A percentile compares a stretch with the other conserved stretches of the same genome.
Conservation (phyloP, 352 stramenopile species). For the Phytophthora meadii region DNA sequence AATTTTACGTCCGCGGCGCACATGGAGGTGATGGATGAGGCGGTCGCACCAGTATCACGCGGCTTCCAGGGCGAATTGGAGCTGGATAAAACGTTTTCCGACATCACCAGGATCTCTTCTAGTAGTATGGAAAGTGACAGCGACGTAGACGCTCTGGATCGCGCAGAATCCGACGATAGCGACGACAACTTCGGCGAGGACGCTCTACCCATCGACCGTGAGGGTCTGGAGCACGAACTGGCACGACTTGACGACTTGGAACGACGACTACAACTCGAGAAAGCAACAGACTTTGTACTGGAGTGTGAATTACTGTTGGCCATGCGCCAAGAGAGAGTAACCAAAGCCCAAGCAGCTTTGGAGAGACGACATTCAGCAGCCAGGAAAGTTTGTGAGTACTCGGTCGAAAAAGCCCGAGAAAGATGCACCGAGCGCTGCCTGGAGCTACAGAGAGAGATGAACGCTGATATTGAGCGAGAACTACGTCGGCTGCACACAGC, state of each 20-base stretch:
- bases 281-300: conserved; percentile 43
- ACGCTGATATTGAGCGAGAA: conserved; percentile 57
- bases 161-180: conserved; percentile 16
- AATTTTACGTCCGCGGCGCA: conserved; percentile 24
- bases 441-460: conserved; percentile 62
- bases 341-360: conserved; percentile 36
- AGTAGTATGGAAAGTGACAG: conserved; percentile 23
- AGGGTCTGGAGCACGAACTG: conserved; percentile 42
- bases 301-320: conserved; percentile 39
- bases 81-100: not conserved
- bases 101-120: conserved; percentile 3
- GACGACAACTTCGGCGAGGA: conserved; percentile 30
- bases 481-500: conserved; percentile 59
- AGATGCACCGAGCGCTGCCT: conserved; percentile 53
- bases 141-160: conserved; percentile 13
- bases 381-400: conserved; percentile 47
- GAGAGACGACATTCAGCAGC: conserved; percentile 37
- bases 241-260: conserved; percentile 34
- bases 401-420: conserved; percentile 44
- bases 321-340: conserved; percentile 29
- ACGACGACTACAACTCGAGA: conserved; percentile 37
- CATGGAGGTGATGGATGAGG: conserved; percentile 33
- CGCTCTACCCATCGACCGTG: conserved; percentile 27
- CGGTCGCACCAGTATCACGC: conserved; percentile 7
- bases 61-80: conserved; percentile 7